Evolutionary conservation across 2,329 filamentous ascomycete species (phyloP).

Genomic region (Trichoderma cornu-damae): DNA sequence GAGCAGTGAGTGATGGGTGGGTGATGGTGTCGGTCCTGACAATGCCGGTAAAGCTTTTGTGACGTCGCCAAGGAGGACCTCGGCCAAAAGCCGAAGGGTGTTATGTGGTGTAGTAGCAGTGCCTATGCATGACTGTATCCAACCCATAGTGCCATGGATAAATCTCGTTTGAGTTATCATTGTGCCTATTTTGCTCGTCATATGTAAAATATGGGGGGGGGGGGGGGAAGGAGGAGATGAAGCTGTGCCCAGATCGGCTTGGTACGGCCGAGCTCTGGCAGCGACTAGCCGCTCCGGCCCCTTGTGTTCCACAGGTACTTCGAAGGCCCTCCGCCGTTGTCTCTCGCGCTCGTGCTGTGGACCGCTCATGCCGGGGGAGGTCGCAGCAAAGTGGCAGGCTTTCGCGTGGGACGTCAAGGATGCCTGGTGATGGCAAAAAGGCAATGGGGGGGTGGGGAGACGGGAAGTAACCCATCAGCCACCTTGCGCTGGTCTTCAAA

Average conservation of each 20-base stretch:
- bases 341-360: slow-evolving; percentile 4
- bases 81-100: slow-evolving; percentile 17
- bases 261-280: neutral
- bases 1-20: neutral
- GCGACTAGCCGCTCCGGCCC: neutral
- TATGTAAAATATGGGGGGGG: too few species aligned
- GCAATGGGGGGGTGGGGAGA: slow-evolving; percentile 19
- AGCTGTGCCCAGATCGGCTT: slow-evolving; percentile 11
- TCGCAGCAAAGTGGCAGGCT: slow-evolving; percentile 14
- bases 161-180: neutral
- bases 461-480: slow-evolving; percentile 27
- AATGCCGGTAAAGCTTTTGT: slow-evolving; percentile 9
- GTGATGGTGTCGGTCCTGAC: neutral
- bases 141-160: neutral
- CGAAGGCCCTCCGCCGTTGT: slow-evolving; percentile 1
- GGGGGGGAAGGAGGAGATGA: neutral
- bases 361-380: neutral
- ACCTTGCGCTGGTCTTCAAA: slow-evolving; percentile 17
- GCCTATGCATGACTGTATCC: slow-evolving; percentile 5
- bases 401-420: slow-evolving; percentile 18
- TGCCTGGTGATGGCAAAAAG: slow-evolving; percentile 19
- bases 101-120: too few species aligned
- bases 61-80: slow-evolving; percentile 14
- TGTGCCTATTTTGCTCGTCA: neutral
- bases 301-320: too few species aligned